A percentile compares a stretch with the other conserved stretches of the same genome.
Conservation (phyloP, 768 basidiomycete genomes). For the Leucosporidium scottii region DNA sequence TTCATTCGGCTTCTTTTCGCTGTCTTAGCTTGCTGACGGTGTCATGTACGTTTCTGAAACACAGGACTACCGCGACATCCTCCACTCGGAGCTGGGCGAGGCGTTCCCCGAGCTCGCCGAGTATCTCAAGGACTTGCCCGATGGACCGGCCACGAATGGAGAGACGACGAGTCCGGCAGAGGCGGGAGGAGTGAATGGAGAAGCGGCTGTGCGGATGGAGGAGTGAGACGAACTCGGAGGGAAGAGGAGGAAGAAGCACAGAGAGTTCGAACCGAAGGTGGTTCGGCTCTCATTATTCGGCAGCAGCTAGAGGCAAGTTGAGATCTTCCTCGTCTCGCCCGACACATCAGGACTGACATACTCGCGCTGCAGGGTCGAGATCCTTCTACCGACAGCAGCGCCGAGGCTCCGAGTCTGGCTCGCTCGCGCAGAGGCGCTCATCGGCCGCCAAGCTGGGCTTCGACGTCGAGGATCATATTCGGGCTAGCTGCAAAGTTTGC, state of each 20-base stretch:
- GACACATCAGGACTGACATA: too few species aligned
- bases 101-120: slow-evolving; percentile 32
- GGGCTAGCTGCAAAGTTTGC: too few species aligned
- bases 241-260: too few species aligned
- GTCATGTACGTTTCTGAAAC: neutral
- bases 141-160: too few species aligned
- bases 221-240: neutral
- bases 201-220: neutral
- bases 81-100: slow-evolving; percentile 15
- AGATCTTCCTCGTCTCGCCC: too few species aligned
- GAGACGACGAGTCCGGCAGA: neutral
- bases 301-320: too few species aligned
- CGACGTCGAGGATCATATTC: too few species aligned
- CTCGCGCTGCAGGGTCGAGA: too few species aligned
- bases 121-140: neutral
- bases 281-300: neutral
- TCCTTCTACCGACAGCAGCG: too few species aligned
- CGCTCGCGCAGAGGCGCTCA: too few species aligned
- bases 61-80: slow-evolving; percentile 29
- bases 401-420: too few species aligned
- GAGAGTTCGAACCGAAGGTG: neutral
- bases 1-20: neutral
- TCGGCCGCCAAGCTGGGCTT: too few species aligned
- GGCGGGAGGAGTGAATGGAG: neutral
- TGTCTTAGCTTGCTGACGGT: neutral